Evolutionary conservation across 2,329 filamentous ascomycete species (phyloP), one percentile per base, ranked within the genome.

Genomic region (Stemphylium lycopersici): DNA sequence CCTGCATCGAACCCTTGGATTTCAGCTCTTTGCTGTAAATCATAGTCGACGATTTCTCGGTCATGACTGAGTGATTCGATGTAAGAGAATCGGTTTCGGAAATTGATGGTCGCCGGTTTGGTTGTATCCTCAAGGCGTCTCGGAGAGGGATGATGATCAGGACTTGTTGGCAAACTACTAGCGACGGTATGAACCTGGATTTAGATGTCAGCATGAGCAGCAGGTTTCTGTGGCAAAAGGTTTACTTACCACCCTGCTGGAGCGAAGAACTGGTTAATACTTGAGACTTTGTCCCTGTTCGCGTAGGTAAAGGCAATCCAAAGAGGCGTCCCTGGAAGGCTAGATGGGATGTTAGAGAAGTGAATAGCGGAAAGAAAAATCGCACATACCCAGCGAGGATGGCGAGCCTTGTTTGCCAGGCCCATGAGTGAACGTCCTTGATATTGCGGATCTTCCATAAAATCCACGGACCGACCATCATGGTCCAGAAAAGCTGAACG

Each of bases 301-400:
- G 67, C 61, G 40, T 74, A 74, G 1, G 71, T 74, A 46, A 75
- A 75, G 0, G 71, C 71, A 37, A 75, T 68, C 72, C 72, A 75
- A 7, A 75, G 53, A 8, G 72, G 72, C 16, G 72, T 75, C 15
- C 72, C 72, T 24, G 72, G 72, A 47, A 75, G 59, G 40, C 72
- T 75, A 36, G 15, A 48, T 3, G 2, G 13, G 24, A n/a, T 5
- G 56, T 74, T 37, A 74, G 65, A 32, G 13, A 18, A 24, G n/a
- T 53, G 36, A 26, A 52, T 36, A 8, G 13, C n/a, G 20, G 16
- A 7, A 24, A 10, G 22, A 33, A 7, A 38, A 20, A 11, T 18
- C 34, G 26, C 11, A 60, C 65, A 18, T 65, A 74, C 72, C 72
- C 72, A 33, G 72, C 72, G 49, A 75, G 59, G 26, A 75, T 71